phyloP scores from a whole-genome alignment of 2,329 filamentous ascomycete species.

The Fusarium metavorans region DNA sequence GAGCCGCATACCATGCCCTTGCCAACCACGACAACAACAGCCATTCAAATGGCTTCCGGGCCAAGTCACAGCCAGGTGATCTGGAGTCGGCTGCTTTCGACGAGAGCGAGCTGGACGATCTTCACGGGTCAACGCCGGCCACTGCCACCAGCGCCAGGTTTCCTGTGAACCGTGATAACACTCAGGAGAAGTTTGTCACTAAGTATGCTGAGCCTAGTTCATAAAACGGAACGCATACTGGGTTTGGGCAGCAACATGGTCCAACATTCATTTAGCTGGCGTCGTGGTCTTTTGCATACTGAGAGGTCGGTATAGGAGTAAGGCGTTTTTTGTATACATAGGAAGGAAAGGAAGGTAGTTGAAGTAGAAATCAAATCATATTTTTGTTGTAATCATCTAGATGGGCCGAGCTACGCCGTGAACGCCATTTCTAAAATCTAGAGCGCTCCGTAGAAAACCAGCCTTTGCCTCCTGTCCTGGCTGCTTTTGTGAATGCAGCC shows the following conservation, averaged over 20 bases:
- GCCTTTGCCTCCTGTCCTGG: slow-evolving; percentile 32
- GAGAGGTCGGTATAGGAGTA: slow-evolving; percentile 21
- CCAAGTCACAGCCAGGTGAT: slow-evolving; percentile 61
- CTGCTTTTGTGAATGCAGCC: slow-evolving; percentile 23
- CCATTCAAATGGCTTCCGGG: slow-evolving; percentile 61
- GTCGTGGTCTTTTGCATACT: slow-evolving; percentile 35
- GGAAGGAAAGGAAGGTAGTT: not conserved
- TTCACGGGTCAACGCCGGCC: slow-evolving; percentile 64
- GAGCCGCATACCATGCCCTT: slow-evolving; percentile 66
- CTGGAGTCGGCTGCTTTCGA: slow-evolving; percentile 75
- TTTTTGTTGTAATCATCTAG: slow-evolving; percentile 42
- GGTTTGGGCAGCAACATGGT: not conserved
- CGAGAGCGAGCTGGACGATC: slow-evolving; percentile 73
- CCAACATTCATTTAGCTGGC: slow-evolving; percentile 23
- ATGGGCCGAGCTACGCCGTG: slow-evolving; percentile 37
- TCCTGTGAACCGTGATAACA: slow-evolving; percentile 67
- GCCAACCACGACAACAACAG: slow-evolving; percentile 52
- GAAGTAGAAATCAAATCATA: slow-evolving; percentile 26
- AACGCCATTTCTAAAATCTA: slow-evolving; percentile 42
- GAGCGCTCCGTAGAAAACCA: slow-evolving; percentile 40
- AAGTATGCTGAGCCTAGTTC: slow-evolving; percentile 30
- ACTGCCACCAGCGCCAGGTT: slow-evolving; percentile 62
- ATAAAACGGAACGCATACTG: not conserved
- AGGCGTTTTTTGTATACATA: slow-evolving; percentile 25
- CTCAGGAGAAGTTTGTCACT: slow-evolving; percentile 49